Percentiles rank a stretch among this genome's conserved stretches.
Evolutionary conservation across 2,329 filamentous ascomycete genomes (phyloP).

Genomic region (Ophiocordyceps camponoti-saundersi): DNA sequence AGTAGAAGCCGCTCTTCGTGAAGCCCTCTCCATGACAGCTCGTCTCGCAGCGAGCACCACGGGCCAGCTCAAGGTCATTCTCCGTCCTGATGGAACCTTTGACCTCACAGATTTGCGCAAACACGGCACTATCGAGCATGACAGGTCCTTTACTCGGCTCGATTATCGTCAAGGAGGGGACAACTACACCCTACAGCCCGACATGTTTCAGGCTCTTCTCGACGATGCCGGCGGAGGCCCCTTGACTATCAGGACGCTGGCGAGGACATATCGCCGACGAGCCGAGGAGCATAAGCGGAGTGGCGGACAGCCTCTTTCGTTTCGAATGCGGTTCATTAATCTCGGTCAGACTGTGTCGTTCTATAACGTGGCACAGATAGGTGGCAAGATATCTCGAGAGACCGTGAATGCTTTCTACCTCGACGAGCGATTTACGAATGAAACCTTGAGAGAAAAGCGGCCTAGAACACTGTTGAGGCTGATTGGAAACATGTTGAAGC

Average conservation of each 20-base stretch:
- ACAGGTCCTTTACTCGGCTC: background rate
- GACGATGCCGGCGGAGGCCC: background rate
- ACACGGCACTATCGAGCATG: slow-evolving; percentile 1
- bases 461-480: background rate
- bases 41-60: background rate
- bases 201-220: background rate
- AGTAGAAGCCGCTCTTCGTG: background rate
- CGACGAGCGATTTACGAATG: background rate
- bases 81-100: background rate
- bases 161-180: background rate
- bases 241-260: background rate
- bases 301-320: background rate
- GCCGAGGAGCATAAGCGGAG: background rate
- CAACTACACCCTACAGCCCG: background rate
- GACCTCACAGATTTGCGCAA: background rate
- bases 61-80: background rate
- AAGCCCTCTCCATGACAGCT: background rate
- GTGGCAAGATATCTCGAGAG: background rate
- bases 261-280: background rate
- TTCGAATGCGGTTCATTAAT: background rate
- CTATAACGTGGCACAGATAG: background rate
- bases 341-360: background rate
- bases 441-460: background rate
- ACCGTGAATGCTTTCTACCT: background rate
- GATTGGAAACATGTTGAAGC: background rate